Conservation (phyloP, 164 flowering plant species). For the Santalum album region DNA sequence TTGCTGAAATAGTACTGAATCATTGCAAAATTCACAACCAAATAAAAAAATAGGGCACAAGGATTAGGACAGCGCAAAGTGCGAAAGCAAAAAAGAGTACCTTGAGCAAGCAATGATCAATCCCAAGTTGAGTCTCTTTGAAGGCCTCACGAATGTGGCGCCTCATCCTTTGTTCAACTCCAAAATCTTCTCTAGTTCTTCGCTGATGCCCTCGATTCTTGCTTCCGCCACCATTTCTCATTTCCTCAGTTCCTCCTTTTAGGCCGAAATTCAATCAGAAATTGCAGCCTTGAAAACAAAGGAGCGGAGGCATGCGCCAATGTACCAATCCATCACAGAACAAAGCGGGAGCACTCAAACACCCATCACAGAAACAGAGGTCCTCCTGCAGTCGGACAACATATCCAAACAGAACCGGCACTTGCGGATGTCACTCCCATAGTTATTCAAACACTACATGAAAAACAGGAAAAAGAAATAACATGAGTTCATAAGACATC, state of each 20-base stretch:
- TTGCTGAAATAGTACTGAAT: too few species aligned
- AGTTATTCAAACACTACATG: conserved; percentile 53
- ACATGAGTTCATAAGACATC: too few species aligned
- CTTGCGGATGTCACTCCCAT: conserved; percentile 59
- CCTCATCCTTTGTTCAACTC: not conserved
- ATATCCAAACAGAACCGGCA: conserved; percentile 79
- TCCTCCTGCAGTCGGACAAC: conserved; percentile 55
- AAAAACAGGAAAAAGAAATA: not conserved
- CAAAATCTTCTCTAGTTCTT: not conserved
- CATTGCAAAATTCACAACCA: too few species aligned
- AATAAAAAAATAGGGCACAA: too few species aligned
- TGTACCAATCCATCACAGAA: not conserved
- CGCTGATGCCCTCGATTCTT: not conserved
- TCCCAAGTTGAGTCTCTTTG: conserved; percentile 1
- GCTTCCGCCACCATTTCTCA: not conserved
- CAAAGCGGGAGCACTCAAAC: conserved; percentile 15
- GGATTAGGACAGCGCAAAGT: not conserved
- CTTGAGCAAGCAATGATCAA: conserved; percentile 4
- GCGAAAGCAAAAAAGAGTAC: not conserved
- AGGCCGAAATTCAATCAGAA: too few species aligned
- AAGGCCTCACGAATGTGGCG: conserved; percentile 1
- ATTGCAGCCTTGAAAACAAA: too few species aligned
- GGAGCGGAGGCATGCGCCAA: too few species aligned
- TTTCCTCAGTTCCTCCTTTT: too few species aligned
- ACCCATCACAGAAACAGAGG: conserved; percentile 27